Evolutionary conservation across 1,284 basidiomycete genomes (phyloP).

Genomic region (Boletus albobrunnescens): DNA sequence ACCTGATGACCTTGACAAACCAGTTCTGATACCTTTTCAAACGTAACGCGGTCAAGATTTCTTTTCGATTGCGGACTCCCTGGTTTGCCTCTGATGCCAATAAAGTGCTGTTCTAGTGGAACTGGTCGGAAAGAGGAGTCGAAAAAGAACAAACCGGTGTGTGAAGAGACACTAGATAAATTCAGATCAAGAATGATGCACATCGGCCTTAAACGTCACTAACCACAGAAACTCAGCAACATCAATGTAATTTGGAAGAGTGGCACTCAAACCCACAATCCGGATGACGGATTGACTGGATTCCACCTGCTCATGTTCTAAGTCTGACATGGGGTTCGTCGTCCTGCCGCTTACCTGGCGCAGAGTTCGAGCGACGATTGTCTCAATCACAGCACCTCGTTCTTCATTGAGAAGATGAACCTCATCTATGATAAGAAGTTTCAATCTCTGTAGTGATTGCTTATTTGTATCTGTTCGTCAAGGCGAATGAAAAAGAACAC

Average conservation of each 20-base stretch:
- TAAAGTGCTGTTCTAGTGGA: conserved; percentile 96
- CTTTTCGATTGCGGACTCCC: conserved; percentile 72
- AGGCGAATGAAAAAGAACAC: conserved; percentile 23
- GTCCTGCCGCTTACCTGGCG: conserved; percentile 59
- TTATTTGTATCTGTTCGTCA: conserved; percentile 1
- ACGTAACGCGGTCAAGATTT: conserved; percentile 89
- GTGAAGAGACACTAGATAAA: conserved; percentile 71
- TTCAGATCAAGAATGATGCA: conserved; percentile 4
- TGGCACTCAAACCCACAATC: conserved; percentile 98
- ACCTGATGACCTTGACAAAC: conserved; percentile 92
- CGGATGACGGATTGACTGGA: conserved; percentile 95
- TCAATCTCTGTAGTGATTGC: conserved; percentile 64
- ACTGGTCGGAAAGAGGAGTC: conserved; percentile 97
- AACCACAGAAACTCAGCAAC: conserved; percentile 93
- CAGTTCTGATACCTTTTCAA: conserved; percentile 84
- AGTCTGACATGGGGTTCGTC: background rate
- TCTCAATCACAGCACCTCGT: conserved; percentile 97
- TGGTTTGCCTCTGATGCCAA: conserved; percentile 92
- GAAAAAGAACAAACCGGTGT: conserved; percentile 96
- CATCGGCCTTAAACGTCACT: conserved; percentile 12
- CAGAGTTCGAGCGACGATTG: conserved; percentile 94
- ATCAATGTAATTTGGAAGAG: conserved; percentile 95
- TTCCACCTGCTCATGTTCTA: conserved; percentile 64
- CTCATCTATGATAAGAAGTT: conserved; percentile 96
- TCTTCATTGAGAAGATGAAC: conserved; percentile 98